A percentile compares a stretch with the other conserved stretches of the same genome.
These are phyloP conservation scores for Aspergillus sp. DNA, from an alignment of 2,329 filamentous ascomycete species.

Conservation along the genomic window DNA sequence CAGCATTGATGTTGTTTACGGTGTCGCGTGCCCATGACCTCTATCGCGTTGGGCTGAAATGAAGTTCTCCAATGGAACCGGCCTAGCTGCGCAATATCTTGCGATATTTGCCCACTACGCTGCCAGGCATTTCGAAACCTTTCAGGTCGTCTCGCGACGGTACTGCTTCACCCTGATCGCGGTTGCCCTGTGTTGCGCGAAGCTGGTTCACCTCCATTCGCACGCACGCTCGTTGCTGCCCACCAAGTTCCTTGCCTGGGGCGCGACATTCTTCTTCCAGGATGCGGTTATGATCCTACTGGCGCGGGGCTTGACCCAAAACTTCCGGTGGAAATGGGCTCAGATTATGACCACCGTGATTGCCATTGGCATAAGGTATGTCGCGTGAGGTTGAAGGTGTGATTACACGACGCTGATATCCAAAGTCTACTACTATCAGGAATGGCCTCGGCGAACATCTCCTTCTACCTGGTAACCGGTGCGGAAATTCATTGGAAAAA, in stretches of 20 bases:
- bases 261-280: conserved; percentile 21
- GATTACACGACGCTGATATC: background rate
- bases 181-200: conserved; percentile 17
- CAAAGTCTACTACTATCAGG: conserved; percentile 20
- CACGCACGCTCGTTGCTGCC: conserved; percentile 17
- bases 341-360: conserved; percentile 12
- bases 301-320: conserved; percentile 14
- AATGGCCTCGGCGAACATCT: conserved; percentile 25
- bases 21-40: background rate
- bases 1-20: too few relatives aligned
- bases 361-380: conserved; percentile 21
- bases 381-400: too few relatives aligned
- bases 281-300: conserved; percentile 19
- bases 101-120: background rate
- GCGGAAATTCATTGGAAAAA: conserved; percentile 31
- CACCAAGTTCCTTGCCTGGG: conserved; percentile 16
- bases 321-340: conserved; percentile 12
- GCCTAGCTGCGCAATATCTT: background rate
- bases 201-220: conserved; percentile 19
- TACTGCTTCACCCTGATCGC: conserved; percentile 23
- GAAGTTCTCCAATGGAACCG: background rate
- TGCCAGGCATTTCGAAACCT: conserved; percentile 10
- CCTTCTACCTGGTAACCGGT: conserved; percentile 25
- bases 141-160: conserved; percentile 20
- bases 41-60: background rate